A percentile compares a stretch with the other conserved stretches of the same genome.
phyloP scores from a whole-genome alignment of 2,329 filamentous ascomycete species.

The Ilyonectria destructans region DNA sequence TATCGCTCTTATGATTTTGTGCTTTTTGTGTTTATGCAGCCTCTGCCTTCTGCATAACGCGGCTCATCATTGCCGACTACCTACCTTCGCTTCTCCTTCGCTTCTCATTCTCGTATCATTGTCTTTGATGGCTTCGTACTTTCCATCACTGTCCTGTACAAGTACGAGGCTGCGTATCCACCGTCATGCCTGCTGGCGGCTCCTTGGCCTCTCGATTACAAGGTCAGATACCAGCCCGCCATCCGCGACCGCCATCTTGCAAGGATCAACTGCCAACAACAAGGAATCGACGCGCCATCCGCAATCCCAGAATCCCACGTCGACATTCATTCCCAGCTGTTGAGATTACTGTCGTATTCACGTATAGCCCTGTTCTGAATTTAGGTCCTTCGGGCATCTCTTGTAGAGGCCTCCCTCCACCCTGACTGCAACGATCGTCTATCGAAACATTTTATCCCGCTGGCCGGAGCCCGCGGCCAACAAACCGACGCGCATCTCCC shows the following conservation, averaged over 20 bases:
- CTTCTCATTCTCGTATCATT: conserved; percentile 1
- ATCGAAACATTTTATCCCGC: conserved; percentile 3
- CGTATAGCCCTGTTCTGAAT: background rate
- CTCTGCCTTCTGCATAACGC: background rate
- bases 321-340: conserved; percentile 1
- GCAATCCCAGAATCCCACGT: conserved; percentile 8
- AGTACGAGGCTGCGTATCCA: background rate
- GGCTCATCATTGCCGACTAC: conserved; percentile 9
- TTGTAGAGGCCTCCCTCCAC: conserved; percentile 17
- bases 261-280: background rate
- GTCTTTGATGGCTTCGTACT: conserved; percentile 4
- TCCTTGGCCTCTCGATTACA: conserved; percentile 8
- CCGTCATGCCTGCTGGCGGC: conserved; percentile 16
- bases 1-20: conserved; percentile 4
- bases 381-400: background rate
- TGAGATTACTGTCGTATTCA: conserved; percentile 24
- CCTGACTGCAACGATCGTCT: background rate
- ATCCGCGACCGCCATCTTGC: background rate
- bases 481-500: background rate
- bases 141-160: background rate
- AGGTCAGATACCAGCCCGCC: background rate
- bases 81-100: conserved; percentile 7
- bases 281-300: conserved; percentile 4
- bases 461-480: background rate
- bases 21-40: background rate